Base-by-base conservation (phyloP, 305 asterid genomes). In the Plantago coronopus region DNA sequence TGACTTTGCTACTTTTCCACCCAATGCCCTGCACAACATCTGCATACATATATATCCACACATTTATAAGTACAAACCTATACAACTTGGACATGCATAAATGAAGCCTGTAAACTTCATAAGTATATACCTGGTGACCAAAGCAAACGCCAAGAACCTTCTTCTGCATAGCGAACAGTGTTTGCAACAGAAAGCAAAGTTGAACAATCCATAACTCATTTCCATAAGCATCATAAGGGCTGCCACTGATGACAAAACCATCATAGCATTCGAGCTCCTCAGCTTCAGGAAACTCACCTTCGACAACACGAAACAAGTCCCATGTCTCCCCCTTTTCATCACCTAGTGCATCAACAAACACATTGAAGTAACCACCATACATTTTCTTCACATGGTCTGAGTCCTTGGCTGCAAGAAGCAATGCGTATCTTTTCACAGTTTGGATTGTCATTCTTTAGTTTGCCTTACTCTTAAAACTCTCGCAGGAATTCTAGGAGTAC, bases 61-160 rank as follows among this genome's bases (percentile, higher is more conserved):
- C 2, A 17, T 2, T 18, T 45, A 16, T 48, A 12, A 53, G 40
- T 25, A 22, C 58, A 53, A 23, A 21, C 22, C 14, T 21, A 14
- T 23, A 23, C 19, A 23, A 23, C 58, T 17, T 17, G 4, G 7
- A 15, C 7, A 23, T 53, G n/a, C 3, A 53, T 7, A 53, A 17
- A 23, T 13, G 25, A 51, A 22, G 29, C 1, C 2, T 1, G 40
- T 9, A 34, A 7, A 29, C n/a, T n/a, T 50, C 13, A 50, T 22
- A 42, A 14, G 42, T 38, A 27, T 34, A n/a, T 54, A 87, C 94
- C 79, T 88, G 96, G 57, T 82, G 93, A 17, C 95, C 96, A 48
- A 87, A 87, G 79, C 96, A 87, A 68, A 87, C 70, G 54, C 96
- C 96, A 57, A 88, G 87, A 60, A 86, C 72, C 69, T 82, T 88